Evolutionary conservation across 257 asterid genomes (phyloP).

Genomic region (Paulownia fortunei): DNA sequence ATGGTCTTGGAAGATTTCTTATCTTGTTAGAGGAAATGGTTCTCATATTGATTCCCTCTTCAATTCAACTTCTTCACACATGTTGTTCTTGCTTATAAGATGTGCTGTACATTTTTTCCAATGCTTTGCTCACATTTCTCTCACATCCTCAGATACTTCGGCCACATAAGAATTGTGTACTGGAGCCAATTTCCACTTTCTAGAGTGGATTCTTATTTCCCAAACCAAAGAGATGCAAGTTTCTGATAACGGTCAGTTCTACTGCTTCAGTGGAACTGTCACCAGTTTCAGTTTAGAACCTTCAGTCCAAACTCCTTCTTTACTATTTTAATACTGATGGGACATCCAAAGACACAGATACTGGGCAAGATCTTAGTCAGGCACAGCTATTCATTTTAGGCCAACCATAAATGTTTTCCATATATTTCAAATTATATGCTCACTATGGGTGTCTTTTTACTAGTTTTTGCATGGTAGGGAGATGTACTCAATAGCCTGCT

Average conservation of each 20-base stretch:
- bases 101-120: too few relatives aligned
- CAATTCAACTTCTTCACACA: not conserved
- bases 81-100: not conserved
- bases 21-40: not conserved
- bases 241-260: not conserved
- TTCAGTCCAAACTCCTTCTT: not conserved
- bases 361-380: not conserved
- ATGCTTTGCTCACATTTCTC: not conserved
- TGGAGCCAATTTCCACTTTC: not conserved
- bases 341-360: not conserved
- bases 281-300: not conserved
- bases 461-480: not conserved
- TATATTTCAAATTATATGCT: not conserved
- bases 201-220: not conserved
- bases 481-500: not conserved
- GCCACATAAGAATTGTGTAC: not conserved
- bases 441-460: not conserved
- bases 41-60: not conserved
- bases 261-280: not conserved
- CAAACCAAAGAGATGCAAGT: not conserved
- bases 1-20: not conserved
- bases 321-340: not conserved
- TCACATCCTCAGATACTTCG: not conserved
- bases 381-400: not conserved
- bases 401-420: not conserved